Evolutionary conservation across 148 eudicot genomes (phyloP).

Genomic region (Rheum nobile): DNA sequence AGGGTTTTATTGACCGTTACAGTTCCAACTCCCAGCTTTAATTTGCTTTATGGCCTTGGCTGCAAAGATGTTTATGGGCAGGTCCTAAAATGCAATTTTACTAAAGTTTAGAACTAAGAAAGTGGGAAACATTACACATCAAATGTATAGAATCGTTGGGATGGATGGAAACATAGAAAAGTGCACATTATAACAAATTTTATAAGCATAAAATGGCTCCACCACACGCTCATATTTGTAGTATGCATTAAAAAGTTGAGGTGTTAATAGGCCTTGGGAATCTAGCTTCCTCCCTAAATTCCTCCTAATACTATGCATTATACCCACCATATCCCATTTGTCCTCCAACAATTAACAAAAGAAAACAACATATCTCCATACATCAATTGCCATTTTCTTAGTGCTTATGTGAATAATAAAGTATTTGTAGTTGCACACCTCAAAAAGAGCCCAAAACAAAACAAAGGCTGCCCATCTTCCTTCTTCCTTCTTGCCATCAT

Average conservation of each 20-base stretch:
- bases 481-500: slow-evolving; percentile 5
- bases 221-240: neutral
- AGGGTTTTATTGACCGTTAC: neutral
- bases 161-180: slow-evolving; percentile 6
- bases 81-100: neutral
- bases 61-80: neutral
- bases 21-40: neutral
- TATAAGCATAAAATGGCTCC: neutral
- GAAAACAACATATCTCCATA: neutral
- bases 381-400: neutral
- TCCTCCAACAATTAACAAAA: neutral
- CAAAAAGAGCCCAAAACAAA: slow-evolving; percentile 2
- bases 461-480: slow-evolving; percentile 10
- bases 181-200: neutral
- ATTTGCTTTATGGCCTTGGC: neutral
- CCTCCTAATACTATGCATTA: slow-evolving; percentile 5
- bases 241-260: neutral
- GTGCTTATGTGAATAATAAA: slow-evolving; percentile 3
- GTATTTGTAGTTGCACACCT: neutral
- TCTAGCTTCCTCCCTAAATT: slow-evolving; percentile 7
- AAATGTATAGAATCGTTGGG: slow-evolving; percentile 1
- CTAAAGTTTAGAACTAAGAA: neutral
- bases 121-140: neutral
- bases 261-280: slow-evolving; percentile 5
- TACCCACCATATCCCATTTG: neutral